These are phyloP conservation scores for Leccinum variicolor DNA, from an alignment of 768 basidiomycete genomes.

Conservation along the genomic window DNA sequence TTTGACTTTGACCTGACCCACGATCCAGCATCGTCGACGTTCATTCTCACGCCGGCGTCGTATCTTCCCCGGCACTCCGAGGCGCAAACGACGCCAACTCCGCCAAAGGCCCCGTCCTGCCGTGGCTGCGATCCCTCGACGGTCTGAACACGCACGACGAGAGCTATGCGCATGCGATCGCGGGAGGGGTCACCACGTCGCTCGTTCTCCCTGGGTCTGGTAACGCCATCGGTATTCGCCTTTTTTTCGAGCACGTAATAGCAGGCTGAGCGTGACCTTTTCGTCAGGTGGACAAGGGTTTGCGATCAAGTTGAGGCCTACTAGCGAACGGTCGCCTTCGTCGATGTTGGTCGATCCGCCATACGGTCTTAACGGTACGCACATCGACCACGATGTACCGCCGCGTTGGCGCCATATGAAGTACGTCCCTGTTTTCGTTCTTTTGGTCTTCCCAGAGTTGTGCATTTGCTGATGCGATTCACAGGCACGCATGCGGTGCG, in stretches of 20 bases:
- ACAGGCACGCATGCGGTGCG: constrained; percentile 57
- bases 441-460: not conserved
- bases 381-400: constrained; percentile 30
- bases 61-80: constrained; percentile 32
- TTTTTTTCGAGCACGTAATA: not conserved
- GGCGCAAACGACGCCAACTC: constrained; percentile 60
- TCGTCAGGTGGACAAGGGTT: constrained; percentile 70
- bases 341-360: constrained; percentile 76
- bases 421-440: constrained; percentile 28
- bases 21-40: constrained; percentile 44
- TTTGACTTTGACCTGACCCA: not conserved
- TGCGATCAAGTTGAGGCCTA: constrained; percentile 71
- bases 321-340: constrained; percentile 61
- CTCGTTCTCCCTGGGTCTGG: constrained; percentile 73
- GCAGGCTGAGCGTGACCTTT: not conserved
- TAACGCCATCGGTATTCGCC: constrained; percentile 52
- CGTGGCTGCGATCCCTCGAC: constrained; percentile 69
- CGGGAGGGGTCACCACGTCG: constrained; percentile 74
- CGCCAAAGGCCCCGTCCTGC: constrained; percentile 36
- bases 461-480: constrained; percentile 6
- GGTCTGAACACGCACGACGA: constrained; percentile 74
- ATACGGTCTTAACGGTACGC: constrained; percentile 43
- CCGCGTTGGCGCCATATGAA: constrained; percentile 77
- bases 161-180: constrained; percentile 51
- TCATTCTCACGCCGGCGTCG: constrained; percentile 56